Evolutionary conservation across 140 eudicot genomes (phyloP).

Genomic region (Senecio squalidus): DNA sequence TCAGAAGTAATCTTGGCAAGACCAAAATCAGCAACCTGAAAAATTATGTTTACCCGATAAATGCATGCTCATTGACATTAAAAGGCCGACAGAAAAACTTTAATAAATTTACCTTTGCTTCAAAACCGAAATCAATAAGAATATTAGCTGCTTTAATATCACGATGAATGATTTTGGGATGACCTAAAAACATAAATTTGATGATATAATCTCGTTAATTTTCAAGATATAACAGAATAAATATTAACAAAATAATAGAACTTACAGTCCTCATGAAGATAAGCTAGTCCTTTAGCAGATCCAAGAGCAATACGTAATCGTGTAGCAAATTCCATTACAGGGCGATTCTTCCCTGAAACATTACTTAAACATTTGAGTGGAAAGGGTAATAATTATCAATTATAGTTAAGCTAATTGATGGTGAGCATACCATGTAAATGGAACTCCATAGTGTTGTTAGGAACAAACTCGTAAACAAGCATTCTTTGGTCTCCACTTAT

Average conservation of each 20-base stretch:
- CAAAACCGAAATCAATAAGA: constrained; percentile 74
- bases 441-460: constrained; percentile 44
- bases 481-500: constrained; percentile 40
- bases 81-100: not conserved
- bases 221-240: constrained; percentile 2
- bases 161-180: constrained; percentile 94
- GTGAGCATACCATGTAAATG: constrained; percentile 46
- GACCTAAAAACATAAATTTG: constrained; percentile 45
- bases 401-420: not conserved
- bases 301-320: constrained; percentile 52
- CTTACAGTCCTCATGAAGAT: constrained; percentile 69
- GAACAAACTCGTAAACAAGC: constrained; percentile 65
- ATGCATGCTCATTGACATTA: not conserved
- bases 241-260: not conserved
- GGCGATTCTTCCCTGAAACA: constrained; percentile 34
- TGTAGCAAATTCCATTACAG: constrained; percentile 43
- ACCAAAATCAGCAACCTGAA: constrained; percentile 66
- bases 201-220: not conserved
- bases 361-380: not conserved
- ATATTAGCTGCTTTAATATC: constrained; percentile 94
- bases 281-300: constrained; percentile 57
- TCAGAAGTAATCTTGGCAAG: constrained; percentile 49
- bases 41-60: not conserved
- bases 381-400: not conserved
- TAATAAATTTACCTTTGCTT: constrained; percentile 60